Evolutionary conservation across 1,284 basidiomycete species (phyloP).

Genomic region (Ustilago xerochloae): DNA sequence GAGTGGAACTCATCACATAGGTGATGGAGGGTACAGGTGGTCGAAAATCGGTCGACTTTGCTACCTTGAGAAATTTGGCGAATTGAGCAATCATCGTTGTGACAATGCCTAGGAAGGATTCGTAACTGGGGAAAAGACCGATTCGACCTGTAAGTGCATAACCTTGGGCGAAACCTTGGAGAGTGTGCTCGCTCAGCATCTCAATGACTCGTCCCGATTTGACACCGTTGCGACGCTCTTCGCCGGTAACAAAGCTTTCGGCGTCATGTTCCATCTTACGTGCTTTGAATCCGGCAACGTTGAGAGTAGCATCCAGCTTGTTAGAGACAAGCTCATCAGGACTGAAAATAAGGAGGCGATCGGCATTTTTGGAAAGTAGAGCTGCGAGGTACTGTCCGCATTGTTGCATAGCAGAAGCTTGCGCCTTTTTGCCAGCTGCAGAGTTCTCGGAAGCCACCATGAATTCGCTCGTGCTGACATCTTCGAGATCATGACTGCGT

Average conservation of each 20-base stretch:
- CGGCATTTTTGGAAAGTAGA: constrained; percentile 75
- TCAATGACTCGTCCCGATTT: constrained; percentile 82
- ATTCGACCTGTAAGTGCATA: constrained; percentile 82
- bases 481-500: constrained; percentile 73
- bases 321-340: constrained; percentile 90
- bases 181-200: constrained; percentile 87
- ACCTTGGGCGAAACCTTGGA: constrained; percentile 86
- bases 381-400: constrained; percentile 74
- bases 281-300: constrained; percentile 67
- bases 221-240: constrained; percentile 71
- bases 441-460: constrained; percentile 78
- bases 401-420: constrained; percentile 81
- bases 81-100: constrained; percentile 73
- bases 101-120: constrained; percentile 82
- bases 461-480: constrained; percentile 74
- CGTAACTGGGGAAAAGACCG: constrained; percentile 86
- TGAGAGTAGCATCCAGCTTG: constrained; percentile 82
- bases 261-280: constrained; percentile 87
- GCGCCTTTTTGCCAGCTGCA: constrained; percentile 71
- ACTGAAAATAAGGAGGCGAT: constrained; percentile 85
- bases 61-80: constrained; percentile 80
- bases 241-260: constrained; percentile 69
- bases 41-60: constrained; percentile 80
- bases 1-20: constrained; percentile 84
- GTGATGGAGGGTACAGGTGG: constrained; percentile 80